Conservation (phyloP, 2,329 filamentous ascomycete genomes). For the Leptographium galeiforme region DNA sequence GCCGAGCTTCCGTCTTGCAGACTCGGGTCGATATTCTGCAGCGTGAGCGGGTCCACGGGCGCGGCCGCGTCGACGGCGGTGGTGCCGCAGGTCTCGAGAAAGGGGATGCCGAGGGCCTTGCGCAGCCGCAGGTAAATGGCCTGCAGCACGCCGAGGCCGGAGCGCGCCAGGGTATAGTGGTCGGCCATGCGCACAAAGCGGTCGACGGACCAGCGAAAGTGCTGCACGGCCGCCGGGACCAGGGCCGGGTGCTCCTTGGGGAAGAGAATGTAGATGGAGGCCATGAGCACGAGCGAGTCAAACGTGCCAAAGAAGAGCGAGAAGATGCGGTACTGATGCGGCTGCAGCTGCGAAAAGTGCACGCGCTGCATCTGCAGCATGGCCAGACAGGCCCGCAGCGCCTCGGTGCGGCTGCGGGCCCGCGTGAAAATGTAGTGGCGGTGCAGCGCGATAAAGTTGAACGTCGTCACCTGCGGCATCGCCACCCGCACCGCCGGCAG, state of each 20-base stretch:
- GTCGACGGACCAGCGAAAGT: conserved; percentile 46
- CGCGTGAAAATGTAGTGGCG: conserved; percentile 49
- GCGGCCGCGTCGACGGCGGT: conserved; percentile 8
- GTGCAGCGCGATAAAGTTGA: conserved; percentile 46
- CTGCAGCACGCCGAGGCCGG: conserved; percentile 40
- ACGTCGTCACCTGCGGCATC: conserved; percentile 34
- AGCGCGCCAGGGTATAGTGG: conserved; percentile 38
- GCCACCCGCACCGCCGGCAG: conserved; percentile 30
- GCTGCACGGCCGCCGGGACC: conserved; percentile 33
- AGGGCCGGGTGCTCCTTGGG: conserved; percentile 39
- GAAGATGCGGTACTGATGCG: conserved; percentile 40
- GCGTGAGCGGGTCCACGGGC: conserved; percentile 1
- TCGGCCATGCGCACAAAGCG: conserved; percentile 42
- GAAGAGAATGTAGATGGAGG: conserved; percentile 48
- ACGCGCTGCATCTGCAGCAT: conserved; percentile 41
- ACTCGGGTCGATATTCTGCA: conserved; percentile 12
- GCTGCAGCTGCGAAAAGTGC: conserved; percentile 33
- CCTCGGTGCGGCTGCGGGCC: conserved; percentile 36
- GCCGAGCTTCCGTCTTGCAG: too few relatives aligned
- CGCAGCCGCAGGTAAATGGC: conserved; percentile 41
- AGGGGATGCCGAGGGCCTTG: conserved; percentile 29
- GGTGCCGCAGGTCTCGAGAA: conserved; percentile 12
- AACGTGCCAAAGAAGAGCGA: conserved; percentile 50
- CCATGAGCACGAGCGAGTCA: conserved; percentile 47
- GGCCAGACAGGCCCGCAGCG: conserved; percentile 39